Percentiles rank a stretch among this genome's conserved stretches.
phyloP scores from a whole-genome alignment of 148 eudicot species.

The Cornus florida region DNA sequence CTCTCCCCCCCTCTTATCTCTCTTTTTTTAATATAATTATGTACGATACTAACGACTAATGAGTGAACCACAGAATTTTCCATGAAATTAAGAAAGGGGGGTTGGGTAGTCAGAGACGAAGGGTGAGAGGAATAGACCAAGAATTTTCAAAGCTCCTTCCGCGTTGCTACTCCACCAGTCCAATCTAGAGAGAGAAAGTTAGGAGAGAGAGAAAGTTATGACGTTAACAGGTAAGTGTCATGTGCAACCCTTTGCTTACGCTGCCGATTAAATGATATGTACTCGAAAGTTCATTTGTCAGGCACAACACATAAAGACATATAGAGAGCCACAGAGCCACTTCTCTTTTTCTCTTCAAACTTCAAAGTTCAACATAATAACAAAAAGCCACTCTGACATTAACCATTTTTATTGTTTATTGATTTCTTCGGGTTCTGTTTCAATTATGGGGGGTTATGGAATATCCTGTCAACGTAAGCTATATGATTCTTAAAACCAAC shows the following conservation, averaged over 20 bases:
- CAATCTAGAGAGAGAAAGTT: neutral
- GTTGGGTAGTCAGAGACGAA: neutral
- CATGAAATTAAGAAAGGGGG: neutral
- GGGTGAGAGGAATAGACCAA: neutral
- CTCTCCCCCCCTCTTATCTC: neutral
- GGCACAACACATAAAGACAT: no score
- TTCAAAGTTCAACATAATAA: no score
- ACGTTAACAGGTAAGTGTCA: neutral
- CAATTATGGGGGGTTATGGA: no score
- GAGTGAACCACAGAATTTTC: neutral
- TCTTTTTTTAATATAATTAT: neutral
- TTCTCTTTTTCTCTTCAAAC: no score
- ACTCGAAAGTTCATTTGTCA: no score
- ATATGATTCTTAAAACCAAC: no score
- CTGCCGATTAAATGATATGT: neutral
- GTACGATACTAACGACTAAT: neutral
- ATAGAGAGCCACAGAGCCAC: no score
- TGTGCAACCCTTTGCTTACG: conserved; percentile 15
- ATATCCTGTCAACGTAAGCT: no score
- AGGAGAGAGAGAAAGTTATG: neutral
- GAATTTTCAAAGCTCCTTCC: conserved; percentile 15
- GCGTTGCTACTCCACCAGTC: conserved; percentile 5
- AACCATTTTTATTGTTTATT: no score
- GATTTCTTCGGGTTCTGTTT: no score
- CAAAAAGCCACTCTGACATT: no score